Evolutionary conservation across 768 basidiomycete genomes (phyloP), one percentile per base, ranked within the genome.

Genomic region (Suillus subluteus): DNA sequence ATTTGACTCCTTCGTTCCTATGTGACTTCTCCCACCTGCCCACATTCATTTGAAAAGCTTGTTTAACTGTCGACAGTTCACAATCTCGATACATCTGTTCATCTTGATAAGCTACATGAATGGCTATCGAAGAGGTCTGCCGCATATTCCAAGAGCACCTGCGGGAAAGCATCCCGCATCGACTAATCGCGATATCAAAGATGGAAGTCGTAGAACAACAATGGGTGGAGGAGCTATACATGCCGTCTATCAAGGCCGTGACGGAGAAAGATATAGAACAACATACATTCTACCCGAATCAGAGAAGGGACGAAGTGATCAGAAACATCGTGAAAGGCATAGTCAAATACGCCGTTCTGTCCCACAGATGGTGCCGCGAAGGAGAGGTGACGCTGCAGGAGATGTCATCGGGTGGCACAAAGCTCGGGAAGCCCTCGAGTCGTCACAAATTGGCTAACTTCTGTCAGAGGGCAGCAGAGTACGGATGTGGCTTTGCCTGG

Each of bases 271-370:
- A 73, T 35, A 72, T 74, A 21, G 67, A 68, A 23, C 68, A 61
- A 32, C 72, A 74, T 16, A 68, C 72, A 0, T 70, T 73, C 30
- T 68, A 73, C n/a, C 68, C 68, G 16, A 72, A 74, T 38, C 72
- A 73, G 32, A 67, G 73, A 52, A 65, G 71, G 43, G 68, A 70
- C 46, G 71, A 72, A 6, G 72, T 74, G 16, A 70, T 74, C 35
- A 56, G 62, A 38, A 62, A 46, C 26, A 74, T 73, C 1, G 73
- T 73, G 12, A 74, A 66, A 15, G 62, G 70, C 12, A 61, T 69
- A 64, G 59, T 74, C 21, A 73, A 74, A 63, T 73, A 73, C 1
- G 73, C 72, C 30, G 44, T 70, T 43, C 64, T 73, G 32, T 68
- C 72, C 1, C 73, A 73, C 26, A 64, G 58, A 4, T 65, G 65